Percentiles rank a stretch among this genome's conserved stretches.
Conservation (phyloP, 805 yeast species). For the Myxozyma neotropica region DNA sequence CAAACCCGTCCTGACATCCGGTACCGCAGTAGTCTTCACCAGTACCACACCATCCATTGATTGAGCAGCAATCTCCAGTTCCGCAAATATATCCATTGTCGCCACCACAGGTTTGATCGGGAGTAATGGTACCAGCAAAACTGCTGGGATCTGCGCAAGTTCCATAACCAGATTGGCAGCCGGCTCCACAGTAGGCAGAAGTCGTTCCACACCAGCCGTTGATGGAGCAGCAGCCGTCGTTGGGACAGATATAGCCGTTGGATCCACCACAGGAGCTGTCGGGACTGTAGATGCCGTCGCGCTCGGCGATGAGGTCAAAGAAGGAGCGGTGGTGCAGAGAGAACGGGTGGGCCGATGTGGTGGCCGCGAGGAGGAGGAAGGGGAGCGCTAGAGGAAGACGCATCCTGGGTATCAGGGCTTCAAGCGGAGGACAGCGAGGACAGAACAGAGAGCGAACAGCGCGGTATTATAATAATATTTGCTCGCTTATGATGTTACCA, state of each 20-base stretch:
- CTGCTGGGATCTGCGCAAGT: not conserved
- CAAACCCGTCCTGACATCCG: constrained; percentile 25
- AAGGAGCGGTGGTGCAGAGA: not conserved
- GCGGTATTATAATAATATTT: too few relatives aligned
- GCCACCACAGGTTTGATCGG: constrained; percentile 25
- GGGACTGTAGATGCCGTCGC: constrained; percentile 7
- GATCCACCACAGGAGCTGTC: constrained; percentile 20
- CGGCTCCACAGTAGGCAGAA: constrained; percentile 13
- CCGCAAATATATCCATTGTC: constrained; percentile 12
- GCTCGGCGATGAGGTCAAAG: not conserved
- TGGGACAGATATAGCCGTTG: constrained; percentile 15
- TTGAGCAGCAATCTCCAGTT: constrained; percentile 21
- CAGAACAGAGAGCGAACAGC: too few relatives aligned
- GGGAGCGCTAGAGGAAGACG: not conserved
- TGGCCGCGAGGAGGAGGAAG: not conserved
- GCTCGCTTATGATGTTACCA: too few relatives aligned
- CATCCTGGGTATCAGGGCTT: too few relatives aligned
- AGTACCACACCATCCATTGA: constrained; percentile 24
- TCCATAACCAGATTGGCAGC: constrained; percentile 11
- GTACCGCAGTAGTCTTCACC: constrained; percentile 13
- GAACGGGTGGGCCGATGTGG: not conserved
- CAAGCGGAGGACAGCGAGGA: too few relatives aligned
- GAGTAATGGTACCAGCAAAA: constrained; percentile 1
- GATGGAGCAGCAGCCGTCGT: constrained; percentile 21
- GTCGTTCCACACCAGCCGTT: constrained; percentile 25